Conservation (phyloP, 2,329 filamentous ascomycete species). For the Botrytis deweyae region DNA sequence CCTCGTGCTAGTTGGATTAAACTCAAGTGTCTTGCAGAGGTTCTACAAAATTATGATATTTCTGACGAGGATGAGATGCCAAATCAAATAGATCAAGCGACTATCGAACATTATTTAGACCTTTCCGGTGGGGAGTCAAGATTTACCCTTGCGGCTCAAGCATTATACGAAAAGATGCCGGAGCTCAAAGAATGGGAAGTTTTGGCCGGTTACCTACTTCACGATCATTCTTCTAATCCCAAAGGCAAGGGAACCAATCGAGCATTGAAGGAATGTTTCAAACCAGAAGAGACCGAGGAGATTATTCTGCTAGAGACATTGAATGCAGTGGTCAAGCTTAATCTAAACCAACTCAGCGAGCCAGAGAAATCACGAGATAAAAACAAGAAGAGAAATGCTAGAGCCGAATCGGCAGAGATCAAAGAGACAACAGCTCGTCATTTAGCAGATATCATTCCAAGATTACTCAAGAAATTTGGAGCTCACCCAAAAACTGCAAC, state of each 20-base stretch:
- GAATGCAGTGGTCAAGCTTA: constrained; percentile 75
- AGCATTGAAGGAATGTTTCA: constrained; percentile 35
- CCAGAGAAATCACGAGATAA: constrained; percentile 60
- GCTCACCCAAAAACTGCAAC: constrained; percentile 84
- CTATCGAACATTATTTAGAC: constrained; percentile 50
- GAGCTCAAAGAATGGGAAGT: constrained; percentile 86
- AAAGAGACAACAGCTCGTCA: constrained; percentile 77
- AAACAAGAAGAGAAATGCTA: constrained; percentile 50
- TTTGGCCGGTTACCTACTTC: constrained; percentile 84
- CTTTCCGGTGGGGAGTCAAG: constrained; percentile 71
- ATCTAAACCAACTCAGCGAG: constrained; percentile 65
- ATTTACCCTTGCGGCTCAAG: constrained; percentile 81
- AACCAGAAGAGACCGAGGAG: constrained; percentile 59
- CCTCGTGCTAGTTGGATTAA: constrained; percentile 85
- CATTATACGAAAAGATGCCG: constrained; percentile 76
- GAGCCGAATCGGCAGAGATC: constrained; percentile 62
- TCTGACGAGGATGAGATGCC: constrained; percentile 61
- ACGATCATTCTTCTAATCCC: constrained; percentile 73
- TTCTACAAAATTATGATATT: constrained; percentile 76
- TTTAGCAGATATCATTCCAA: constrained; percentile 76
- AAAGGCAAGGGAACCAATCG: constrained; percentile 65
- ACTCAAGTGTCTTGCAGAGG: constrained; percentile 85
- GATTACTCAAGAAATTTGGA: constrained; percentile 87
- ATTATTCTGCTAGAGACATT: constrained; percentile 83
- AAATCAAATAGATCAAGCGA: constrained; percentile 45